A percentile compares a stretch with the other conserved stretches of the same genome.
phyloP scores from a whole-genome alignment of 2,329 filamentous ascomycete species.

The Claviceps africana region DNA sequence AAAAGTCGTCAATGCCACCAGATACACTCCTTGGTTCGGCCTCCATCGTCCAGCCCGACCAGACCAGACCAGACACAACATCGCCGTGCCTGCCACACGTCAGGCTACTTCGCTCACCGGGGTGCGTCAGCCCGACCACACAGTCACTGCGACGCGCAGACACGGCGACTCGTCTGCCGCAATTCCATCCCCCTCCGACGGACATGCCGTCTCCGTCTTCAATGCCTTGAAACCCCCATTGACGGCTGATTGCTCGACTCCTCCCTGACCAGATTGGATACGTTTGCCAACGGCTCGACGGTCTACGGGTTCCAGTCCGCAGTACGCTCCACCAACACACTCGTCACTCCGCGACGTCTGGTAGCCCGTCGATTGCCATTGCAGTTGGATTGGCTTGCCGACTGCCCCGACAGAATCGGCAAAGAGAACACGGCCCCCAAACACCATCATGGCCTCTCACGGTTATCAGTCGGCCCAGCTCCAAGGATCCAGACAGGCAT shows the following conservation, averaged over 20 bases:
- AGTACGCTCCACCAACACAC: background rate
- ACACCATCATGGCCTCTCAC: conserved; percentile 24
- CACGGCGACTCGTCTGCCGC: background rate
- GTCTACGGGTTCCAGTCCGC: no score
- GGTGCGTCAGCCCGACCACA: background rate
- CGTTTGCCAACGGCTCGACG: background rate
- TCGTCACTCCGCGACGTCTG: background rate
- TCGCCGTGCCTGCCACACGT: background rate
- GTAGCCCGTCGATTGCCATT: no score
- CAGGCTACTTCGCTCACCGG: background rate
- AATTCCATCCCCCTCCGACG: background rate
- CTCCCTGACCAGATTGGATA: background rate
- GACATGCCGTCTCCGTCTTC: background rate
- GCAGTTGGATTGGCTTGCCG: no score
- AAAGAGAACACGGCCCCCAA: background rate
- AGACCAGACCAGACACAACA: background rate
- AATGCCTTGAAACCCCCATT: background rate
- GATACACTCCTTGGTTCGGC: no score
- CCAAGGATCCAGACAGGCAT: conserved; percentile 18
- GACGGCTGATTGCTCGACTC: background rate
- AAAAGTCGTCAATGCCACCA: no score
- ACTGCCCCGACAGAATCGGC: no score
- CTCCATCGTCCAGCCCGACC: background rate
- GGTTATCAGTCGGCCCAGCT: conserved; percentile 20
- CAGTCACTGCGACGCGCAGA: background rate